Evolutionary conservation across 148 eudicot species (phyloP).

Genomic region (Rhododendron mucronatum): DNA sequence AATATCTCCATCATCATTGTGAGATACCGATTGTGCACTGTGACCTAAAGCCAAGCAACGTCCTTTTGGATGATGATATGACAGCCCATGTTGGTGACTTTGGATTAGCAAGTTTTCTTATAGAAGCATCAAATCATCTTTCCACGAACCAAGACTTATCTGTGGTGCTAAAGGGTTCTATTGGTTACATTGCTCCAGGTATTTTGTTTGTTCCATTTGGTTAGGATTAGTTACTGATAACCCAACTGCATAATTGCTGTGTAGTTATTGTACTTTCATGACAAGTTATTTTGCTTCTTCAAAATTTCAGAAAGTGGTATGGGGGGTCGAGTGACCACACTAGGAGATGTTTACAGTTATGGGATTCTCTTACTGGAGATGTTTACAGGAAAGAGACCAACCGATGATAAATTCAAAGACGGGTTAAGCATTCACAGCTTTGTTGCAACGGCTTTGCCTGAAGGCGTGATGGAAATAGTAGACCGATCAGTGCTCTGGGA

Average conservation of each 20-base stretch:
- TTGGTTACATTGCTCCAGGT: slow-evolving; percentile 21
- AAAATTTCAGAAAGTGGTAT: slow-evolving; percentile 13
- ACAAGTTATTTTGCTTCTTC: not conserved
- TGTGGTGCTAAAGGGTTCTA: slow-evolving; percentile 9
- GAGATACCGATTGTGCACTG: not conserved
- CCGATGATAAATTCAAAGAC: slow-evolving; percentile 14
- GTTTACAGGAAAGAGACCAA: slow-evolving; percentile 3
- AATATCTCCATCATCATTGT: slow-evolving; percentile 22
- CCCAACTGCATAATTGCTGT: no score
- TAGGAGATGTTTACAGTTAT: no score
- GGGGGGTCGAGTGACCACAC: slow-evolving; percentile 8
- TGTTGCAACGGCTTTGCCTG: not conserved
- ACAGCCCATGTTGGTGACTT: slow-evolving; percentile 17
- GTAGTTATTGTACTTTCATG: not conserved
- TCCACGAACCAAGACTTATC: not conserved
- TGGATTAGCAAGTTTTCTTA: slow-evolving; percentile 12
- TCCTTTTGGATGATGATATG: slow-evolving; percentile 15
- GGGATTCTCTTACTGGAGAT: slow-evolving; percentile 1
- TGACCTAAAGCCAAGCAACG: slow-evolving; percentile 21
- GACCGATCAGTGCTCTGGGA: not conserved
- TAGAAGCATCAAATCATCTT: not conserved
- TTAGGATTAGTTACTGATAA: not conserved
- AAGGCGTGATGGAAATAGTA: not conserved
- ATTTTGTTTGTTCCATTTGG: no score
- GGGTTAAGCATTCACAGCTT: slow-evolving; percentile 10